Evolutionary conservation across 768 basidiomycete species (phyloP).

Genomic region (Auricularia auricula-judae): DNA sequence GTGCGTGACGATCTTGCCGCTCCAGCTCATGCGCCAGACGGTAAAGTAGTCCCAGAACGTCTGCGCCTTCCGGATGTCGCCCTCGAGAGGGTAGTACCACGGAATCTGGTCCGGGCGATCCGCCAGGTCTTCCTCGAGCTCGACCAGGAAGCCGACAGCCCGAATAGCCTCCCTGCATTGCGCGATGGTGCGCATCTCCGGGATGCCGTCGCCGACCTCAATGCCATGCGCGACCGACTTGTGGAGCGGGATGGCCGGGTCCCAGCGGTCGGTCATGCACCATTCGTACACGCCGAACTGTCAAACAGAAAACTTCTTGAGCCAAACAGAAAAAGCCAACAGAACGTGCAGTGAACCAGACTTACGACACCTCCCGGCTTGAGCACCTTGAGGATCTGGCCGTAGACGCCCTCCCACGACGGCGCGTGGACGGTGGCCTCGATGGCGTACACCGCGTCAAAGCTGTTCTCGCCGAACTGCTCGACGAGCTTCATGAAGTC

Average conservation of each 20-base stretch:
- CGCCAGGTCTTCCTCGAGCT: conserved; percentile 91
- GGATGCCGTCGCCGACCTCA: conserved; percentile 93
- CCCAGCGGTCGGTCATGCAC: conserved; percentile 96
- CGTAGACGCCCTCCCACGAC: conserved; percentile 89
- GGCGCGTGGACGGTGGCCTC: conserved; percentile 98
- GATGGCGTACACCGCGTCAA: conserved; percentile 96
- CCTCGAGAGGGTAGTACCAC: conserved; percentile 98
- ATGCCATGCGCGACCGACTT: conserved; percentile 85
- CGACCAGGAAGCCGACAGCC: conserved; percentile 75
- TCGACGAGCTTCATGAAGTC: conserved; percentile 95
- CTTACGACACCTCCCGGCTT: conserved; percentile 92
- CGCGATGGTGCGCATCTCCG: conserved; percentile 81
- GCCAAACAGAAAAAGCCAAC: background rate
- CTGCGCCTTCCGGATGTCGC: conserved; percentile 86
- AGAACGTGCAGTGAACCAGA: conserved; percentile 9
- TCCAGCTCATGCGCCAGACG: conserved; percentile 83
- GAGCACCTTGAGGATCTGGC: conserved; percentile 83
- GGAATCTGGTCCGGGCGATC: conserved; percentile 64
- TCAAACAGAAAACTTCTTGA: background rate
- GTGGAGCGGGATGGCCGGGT: conserved; percentile 75
- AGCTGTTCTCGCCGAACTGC: conserved; percentile 83
- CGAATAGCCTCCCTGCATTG: conserved; percentile 65
- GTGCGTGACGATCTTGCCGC: conserved; percentile 76
- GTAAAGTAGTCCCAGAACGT: conserved; percentile 86
- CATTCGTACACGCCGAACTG: conserved; percentile 98